Base-by-base conservation (phyloP, 106 monocot genomes). In the Phalaenopsis equestris region DNA sequence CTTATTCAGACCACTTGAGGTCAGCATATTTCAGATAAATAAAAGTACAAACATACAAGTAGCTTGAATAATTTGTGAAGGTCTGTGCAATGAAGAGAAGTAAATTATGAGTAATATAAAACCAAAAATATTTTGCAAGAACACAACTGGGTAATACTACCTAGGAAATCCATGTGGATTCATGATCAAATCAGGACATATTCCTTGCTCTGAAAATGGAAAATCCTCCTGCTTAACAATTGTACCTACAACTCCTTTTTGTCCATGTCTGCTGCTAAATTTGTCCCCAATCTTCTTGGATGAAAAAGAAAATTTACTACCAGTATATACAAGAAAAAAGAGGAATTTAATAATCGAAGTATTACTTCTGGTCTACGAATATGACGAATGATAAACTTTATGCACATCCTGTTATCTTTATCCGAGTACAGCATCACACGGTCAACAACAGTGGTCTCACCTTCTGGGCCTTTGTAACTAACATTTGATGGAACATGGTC, bases 101-200 rank as follows among this genome's bases (percentile, higher is more conserved):
- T 2, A 36, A 37, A 68, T 68, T 12, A 37, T 68, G 37, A 36
- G n/a, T 10, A 7, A 37, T 37, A 68, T 11, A 68, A 68, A 24
- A 70, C 1, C 1, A 12, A 38, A 70, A 68, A 38, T 8, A 36
- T 39, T 39, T 70, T 21, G 38, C 3, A 70, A 70, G 39, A 10
- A 70, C 3, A 12, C 10, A 39, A 39, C 14, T 37, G 12, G 74
- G 42, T 74, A 8, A 74, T 74, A 74, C 37, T 83, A 96, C 96
- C 96, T 97, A n/a, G 99, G 99, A 81, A 86, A 99, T 82, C 99
- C 99, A 91, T 99, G 99, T 12, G 99, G 99, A 78, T 99, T 99
- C 99, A 99, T 99, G 83, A 99, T 99, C 75, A 99, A 84, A 93
- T 99, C 99, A 77, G 99, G 99, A 79, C 99, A 99, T 67, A 99